phyloP scores from a whole-genome alignment of 495 filamentous ascomycete genomes.

The Lichenothelia convexa region DNA sequence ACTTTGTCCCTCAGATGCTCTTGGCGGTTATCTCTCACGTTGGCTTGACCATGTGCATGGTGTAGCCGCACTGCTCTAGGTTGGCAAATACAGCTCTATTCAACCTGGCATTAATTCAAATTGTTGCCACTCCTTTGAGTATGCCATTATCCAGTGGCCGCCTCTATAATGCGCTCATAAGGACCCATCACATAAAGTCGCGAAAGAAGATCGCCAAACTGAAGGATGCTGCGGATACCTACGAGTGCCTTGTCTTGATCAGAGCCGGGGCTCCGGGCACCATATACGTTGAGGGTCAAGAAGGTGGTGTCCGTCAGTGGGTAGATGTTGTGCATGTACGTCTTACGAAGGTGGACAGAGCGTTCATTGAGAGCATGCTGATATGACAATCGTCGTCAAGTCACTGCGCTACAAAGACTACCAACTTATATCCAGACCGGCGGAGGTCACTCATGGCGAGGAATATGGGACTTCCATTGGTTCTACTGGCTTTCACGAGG shows the following conservation, averaged over 20 bases:
- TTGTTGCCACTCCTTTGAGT: no score
- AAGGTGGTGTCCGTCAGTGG: slow-evolving; percentile 33
- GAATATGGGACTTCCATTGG: neutral
- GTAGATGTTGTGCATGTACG: slow-evolving; percentile 32
- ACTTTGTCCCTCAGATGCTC: no score
- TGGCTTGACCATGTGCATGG: no score
- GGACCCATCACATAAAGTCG: slow-evolving; percentile 68
- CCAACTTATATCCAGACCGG: slow-evolving; percentile 15
- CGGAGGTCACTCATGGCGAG: slow-evolving; percentile 1
- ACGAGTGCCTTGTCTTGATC: slow-evolving; percentile 40
- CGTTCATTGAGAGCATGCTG: neutral
- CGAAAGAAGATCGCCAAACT: slow-evolving; percentile 56
- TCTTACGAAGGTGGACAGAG: neutral
- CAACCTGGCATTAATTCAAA: no score
- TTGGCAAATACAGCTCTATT: neutral
- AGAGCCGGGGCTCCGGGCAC: slow-evolving; percentile 54
- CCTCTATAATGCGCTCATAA: slow-evolving; percentile 37
- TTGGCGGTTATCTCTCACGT: no score
- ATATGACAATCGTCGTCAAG: slow-evolving; percentile 1
- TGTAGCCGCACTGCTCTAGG: no score
- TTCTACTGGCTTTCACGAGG: slow-evolving; percentile 13
- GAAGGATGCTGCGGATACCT: slow-evolving; percentile 39
- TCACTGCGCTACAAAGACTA: slow-evolving; percentile 24
- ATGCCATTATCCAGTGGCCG: no score
- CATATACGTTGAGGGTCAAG: slow-evolving; percentile 54